A percentile compares a stretch with the other conserved stretches of the same genome.
These are phyloP conservation scores for Knufia fluminis DNA, from an alignment of 2,329 filamentous ascomycete genomes.

Conservation along the genomic window DNA sequence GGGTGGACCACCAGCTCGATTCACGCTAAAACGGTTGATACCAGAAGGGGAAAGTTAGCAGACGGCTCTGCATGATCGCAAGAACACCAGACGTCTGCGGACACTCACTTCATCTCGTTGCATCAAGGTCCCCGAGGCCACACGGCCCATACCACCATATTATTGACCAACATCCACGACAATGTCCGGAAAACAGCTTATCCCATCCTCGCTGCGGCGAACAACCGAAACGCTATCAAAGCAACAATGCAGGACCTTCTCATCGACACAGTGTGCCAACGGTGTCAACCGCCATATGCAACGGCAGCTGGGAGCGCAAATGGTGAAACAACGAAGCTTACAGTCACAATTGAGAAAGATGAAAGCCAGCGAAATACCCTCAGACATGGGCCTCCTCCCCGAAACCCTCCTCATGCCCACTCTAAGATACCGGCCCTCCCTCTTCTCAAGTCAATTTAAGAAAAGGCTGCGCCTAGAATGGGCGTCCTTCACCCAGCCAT, in stretches of 20 bases:
- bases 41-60: neutral
- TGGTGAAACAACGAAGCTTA: conserved; percentile 5
- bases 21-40: neutral
- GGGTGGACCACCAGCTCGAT: neutral
- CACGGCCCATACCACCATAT: neutral
- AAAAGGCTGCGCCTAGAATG: conserved; percentile 32
- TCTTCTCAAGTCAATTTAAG: conserved; percentile 9
- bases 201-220: neutral
- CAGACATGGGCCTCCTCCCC: conserved; percentile 17
- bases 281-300: neutral
- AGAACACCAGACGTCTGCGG: neutral
- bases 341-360: conserved; percentile 11
- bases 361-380: conserved; percentile 9
- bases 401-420: conserved; percentile 12
- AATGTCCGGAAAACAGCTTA: neutral
- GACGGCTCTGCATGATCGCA: neutral
- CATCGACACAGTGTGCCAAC: neutral
- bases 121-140: conserved; percentile 3
- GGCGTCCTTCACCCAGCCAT: conserved; percentile 29
- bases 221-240: neutral
- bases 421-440: conserved; percentile 8
- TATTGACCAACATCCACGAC: neutral
- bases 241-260: conserved; percentile 6
- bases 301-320: neutral
- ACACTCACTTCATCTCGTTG: neutral